These are phyloP conservation scores for Pyrus betulifolia DNA, from an alignment of 306 rosid genomes.

Conservation along the genomic window DNA sequence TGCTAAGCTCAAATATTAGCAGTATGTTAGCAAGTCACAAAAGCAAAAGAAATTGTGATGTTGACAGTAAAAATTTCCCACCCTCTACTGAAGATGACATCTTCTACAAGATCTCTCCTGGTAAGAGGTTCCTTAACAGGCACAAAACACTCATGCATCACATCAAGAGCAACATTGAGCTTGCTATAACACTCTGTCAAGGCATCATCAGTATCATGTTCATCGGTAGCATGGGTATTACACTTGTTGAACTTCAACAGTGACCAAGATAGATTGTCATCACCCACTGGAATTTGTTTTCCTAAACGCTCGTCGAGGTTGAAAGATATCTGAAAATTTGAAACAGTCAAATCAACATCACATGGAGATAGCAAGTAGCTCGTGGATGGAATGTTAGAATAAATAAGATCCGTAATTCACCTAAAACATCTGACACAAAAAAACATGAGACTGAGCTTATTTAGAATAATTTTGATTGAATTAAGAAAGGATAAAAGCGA, in stretches of 20 bases:
- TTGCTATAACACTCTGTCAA: slow-evolving; percentile 48
- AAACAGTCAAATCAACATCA: slow-evolving; percentile 13
- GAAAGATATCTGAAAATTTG: slow-evolving; percentile 42
- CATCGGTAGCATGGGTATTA: slow-evolving; percentile 14
- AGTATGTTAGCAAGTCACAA: neutral
- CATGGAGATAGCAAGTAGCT: neutral
- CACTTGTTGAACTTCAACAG: slow-evolving; percentile 37
- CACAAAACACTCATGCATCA: slow-evolving; percentile 90
- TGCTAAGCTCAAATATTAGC: neutral
- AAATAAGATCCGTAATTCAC: neutral
- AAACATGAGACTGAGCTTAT: neutral
- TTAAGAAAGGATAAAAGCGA: neutral
- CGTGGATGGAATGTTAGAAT: neutral
- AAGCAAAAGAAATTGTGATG: neutral
- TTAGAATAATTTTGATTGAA: neutral
- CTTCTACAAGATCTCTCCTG: slow-evolving; percentile 55
- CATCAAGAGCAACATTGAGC: slow-evolving; percentile 65
- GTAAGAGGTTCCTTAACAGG: slow-evolving; percentile 63
- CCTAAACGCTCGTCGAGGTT: slow-evolving; percentile 50
- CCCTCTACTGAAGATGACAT: slow-evolving; percentile 66
- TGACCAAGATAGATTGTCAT: slow-evolving; percentile 62
- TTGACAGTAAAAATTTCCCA: slow-evolving; percentile 28
- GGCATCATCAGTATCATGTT: slow-evolving; percentile 14
- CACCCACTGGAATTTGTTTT: slow-evolving; percentile 41
- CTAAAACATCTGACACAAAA: neutral